phyloP scores from a whole-genome alignment of 768 basidiomycete genomes.

The Suillus weaverae region DNA sequence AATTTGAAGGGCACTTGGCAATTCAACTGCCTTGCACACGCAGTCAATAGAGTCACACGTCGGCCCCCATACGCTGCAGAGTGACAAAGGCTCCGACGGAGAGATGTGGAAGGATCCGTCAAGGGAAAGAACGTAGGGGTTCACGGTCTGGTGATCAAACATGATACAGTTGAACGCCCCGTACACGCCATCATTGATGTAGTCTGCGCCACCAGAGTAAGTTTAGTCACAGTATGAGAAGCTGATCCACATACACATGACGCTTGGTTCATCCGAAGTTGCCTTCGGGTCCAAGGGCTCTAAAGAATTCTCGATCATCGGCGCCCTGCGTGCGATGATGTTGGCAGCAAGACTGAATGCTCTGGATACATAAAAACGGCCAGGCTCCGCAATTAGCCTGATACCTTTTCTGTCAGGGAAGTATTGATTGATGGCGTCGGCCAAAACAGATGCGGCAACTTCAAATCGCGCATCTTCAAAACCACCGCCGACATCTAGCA shows the following conservation, averaged over 20 bases:
- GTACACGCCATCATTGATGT: constrained; percentile 99
- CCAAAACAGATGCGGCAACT: constrained; percentile 69
- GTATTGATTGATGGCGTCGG: constrained; percentile 66
- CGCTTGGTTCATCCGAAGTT: constrained; percentile 45
- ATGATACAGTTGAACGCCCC: constrained; percentile 96
- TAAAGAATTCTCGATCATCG: constrained; percentile 37
- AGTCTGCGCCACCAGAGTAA: constrained; percentile 56
- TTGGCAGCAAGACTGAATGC: constrained; percentile 93
- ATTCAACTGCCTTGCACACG: constrained; percentile 62
- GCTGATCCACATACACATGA: constrained; percentile 81
- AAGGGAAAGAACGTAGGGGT: constrained; percentile 78
- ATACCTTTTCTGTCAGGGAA: constrained; percentile 75
- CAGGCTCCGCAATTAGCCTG: constrained; percentile 93
- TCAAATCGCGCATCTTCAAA: constrained; percentile 91
- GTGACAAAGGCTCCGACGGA: constrained; percentile 41
- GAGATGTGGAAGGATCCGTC: constrained; percentile 54
- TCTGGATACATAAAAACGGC: constrained; percentile 88
- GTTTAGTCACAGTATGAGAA: constrained; percentile 8
- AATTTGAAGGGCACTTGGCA: constrained; percentile 73
- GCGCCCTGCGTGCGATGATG: constrained; percentile 86
- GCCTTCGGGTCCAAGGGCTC: constrained; percentile 22
- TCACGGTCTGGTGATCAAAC: constrained; percentile 94
- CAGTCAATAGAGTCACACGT: constrained; percentile 98
- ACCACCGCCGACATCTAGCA: constrained; percentile 95
- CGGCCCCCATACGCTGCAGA: constrained; percentile 92